These are phyloP conservation scores for Myrmaecium sp. DNA, from an alignment of 2,329 filamentous ascomycete species.

Conservation along the genomic window DNA sequence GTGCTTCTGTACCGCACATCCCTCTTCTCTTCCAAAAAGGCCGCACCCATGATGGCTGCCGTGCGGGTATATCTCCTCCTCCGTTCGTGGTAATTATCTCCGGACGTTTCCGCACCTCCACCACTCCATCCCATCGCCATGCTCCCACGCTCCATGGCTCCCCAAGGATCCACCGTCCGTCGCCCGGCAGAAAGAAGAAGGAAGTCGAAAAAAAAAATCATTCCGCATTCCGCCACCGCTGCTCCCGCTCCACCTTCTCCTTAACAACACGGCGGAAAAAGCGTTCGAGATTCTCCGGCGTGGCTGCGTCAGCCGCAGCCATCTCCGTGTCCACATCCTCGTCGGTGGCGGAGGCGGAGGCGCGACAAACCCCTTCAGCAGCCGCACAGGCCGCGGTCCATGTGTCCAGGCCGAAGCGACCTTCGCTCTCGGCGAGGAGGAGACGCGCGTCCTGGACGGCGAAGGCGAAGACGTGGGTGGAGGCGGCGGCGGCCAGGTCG, in stretches of 20 bases:
- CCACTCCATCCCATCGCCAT: too few species aligned
- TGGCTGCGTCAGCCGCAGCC: constrained; percentile 18
- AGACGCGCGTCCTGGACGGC: constrained; percentile 45
- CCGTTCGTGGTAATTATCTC: too few species aligned
- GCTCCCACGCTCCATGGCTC: too few species aligned
- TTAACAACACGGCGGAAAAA: constrained; percentile 25
- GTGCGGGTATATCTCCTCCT: too few species aligned
- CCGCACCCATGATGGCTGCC: too few species aligned
- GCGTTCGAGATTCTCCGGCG: constrained; percentile 16
- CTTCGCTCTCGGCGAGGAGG: constrained; percentile 67
- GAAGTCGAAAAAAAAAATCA: too few species aligned
- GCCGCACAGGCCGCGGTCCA: constrained; percentile 56
- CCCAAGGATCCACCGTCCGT: too few species aligned
- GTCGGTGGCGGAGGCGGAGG: constrained; percentile 16
- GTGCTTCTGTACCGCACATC: too few species aligned
- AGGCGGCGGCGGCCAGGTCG: constrained; percentile 45
- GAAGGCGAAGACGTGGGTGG: constrained; percentile 71
- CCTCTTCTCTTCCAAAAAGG: too few species aligned
- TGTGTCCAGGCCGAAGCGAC: constrained; percentile 54
- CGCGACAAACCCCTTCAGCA: constrained; percentile 49
- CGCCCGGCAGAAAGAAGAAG: too few species aligned
- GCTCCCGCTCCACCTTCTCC: constrained; percentile 22
- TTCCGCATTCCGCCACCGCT: constrained; percentile 22
- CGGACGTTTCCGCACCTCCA: too few species aligned
- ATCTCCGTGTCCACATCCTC: constrained; percentile 23